Evolutionary conservation across 1,284 basidiomycete genomes (phyloP).

Genomic region (Exobasidium rhododendri): DNA sequence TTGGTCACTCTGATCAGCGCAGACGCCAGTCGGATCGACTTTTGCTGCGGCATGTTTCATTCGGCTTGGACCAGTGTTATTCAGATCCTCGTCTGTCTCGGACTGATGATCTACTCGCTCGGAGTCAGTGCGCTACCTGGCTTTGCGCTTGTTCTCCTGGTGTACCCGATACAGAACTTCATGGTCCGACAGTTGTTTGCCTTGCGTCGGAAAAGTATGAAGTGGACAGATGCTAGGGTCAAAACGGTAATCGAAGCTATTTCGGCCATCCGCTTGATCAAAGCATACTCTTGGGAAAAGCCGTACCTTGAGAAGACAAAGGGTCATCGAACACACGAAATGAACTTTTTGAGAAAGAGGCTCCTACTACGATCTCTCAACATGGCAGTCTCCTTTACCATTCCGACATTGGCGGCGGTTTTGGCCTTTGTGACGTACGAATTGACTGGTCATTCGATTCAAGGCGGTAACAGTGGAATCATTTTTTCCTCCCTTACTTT

Average conservation of each 20-base stretch:
- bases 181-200: slow-evolving; percentile 29
- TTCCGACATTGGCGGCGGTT: slow-evolving; percentile 32
- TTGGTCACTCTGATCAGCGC: slow-evolving; percentile 71
- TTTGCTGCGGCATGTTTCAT: slow-evolving; percentile 28
- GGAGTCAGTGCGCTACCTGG: slow-evolving; percentile 28
- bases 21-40: slow-evolving; percentile 30
- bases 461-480: slow-evolving; percentile 66
- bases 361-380: slow-evolving; percentile 30
- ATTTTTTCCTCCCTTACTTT: slow-evolving; percentile 72
- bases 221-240: slow-evolving; percentile 23
- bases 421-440: slow-evolving; percentile 58
- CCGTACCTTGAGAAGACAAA: slow-evolving; percentile 59
- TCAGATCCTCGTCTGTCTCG: slow-evolving; percentile 28
- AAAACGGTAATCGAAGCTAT: slow-evolving; percentile 30
- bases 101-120: slow-evolving; percentile 43
- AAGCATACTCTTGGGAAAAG: slow-evolving; percentile 38
- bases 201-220: slow-evolving; percentile 25
- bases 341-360: slow-evolving; percentile 52
- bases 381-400: slow-evolving; percentile 28
- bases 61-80: slow-evolving; percentile 29
- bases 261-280: slow-evolving; percentile 28
- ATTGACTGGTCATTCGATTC: slow-evolving; percentile 65
- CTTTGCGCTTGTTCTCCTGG: slow-evolving; percentile 58
- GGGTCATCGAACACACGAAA: slow-evolving; percentile 57
- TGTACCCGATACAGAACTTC: slow-evolving; percentile 40